phyloP scores from a whole-genome alignment of 257 asterid genomes.

The Salvia miltiorrhiza region DNA sequence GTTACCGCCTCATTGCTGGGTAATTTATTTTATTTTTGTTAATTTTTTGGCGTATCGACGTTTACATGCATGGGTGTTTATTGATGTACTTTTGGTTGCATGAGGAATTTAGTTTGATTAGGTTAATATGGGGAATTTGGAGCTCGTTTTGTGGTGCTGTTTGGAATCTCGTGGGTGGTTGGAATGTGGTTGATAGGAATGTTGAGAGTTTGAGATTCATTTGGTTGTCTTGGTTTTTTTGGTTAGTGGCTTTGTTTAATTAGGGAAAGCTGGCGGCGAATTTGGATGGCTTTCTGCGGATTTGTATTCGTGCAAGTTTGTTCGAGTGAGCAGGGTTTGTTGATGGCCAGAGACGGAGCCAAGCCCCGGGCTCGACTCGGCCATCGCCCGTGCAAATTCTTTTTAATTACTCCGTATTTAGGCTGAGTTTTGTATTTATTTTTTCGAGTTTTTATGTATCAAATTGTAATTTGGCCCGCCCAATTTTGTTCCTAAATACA shows the following conservation, averaged over 20 bases:
- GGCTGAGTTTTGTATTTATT: too few species aligned
- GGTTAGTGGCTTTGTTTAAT: constrained; percentile 16
- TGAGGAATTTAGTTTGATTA: constrained; percentile 21
- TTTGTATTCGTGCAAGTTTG: constrained; percentile 13
- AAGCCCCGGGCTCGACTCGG: too few species aligned
- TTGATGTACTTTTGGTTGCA: constrained; percentile 27
- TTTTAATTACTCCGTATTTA: too few species aligned
- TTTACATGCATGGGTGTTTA: constrained; percentile 32
- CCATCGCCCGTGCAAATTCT: too few species aligned
- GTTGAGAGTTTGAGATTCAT: background rate
- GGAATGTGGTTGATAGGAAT: constrained; percentile 3
- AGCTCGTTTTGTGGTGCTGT: constrained; percentile 17
- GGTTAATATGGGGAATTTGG: constrained; percentile 25
- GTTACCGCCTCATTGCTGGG: constrained; percentile 92
- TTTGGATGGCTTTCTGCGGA: background rate
- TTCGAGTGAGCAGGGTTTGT: constrained; percentile 10
- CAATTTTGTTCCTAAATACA: too few species aligned
- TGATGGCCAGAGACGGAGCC: too few species aligned
- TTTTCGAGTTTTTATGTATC: too few species aligned
- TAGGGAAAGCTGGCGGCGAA: background rate
- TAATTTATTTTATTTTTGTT: constrained; percentile 10
- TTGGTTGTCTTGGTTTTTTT: constrained; percentile 11
- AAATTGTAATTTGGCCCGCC: too few species aligned
- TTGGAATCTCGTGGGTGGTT: constrained; percentile 14
- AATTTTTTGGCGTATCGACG: constrained; percentile 2